Conservation (phyloP, 495 filamentous ascomycete genomes). For the Neohortaea acidophila region DNA sequence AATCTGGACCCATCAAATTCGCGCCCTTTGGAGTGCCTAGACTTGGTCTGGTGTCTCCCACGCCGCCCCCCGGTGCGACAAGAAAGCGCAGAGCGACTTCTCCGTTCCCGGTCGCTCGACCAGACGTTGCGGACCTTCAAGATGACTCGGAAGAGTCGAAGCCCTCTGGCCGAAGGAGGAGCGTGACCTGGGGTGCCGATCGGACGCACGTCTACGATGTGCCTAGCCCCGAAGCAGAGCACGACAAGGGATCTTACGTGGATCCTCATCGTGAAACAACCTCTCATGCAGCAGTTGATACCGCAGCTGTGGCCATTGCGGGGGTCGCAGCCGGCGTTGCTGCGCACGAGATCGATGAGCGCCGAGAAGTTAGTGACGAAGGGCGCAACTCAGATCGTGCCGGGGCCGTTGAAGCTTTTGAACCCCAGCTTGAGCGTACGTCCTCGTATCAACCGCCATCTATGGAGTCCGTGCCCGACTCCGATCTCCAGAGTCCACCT, state of each 20-base stretch:
- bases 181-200: constrained; percentile 29
- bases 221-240: constrained; percentile 22
- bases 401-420: too few species aligned
- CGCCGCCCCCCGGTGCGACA: constrained; percentile 17
- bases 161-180: constrained; percentile 9
- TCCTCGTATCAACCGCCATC: too few species aligned
- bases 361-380: too few species aligned
- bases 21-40: constrained; percentile 24
- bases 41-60: constrained; percentile 26
- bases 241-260: constrained; percentile 18
- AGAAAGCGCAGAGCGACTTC: neutral
- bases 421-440: too few species aligned
- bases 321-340: constrained; percentile 1
- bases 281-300: too few species aligned
- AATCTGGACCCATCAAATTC: neutral
- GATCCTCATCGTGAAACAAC: neutral
- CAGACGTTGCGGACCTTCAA: neutral
- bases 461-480: too few species aligned
- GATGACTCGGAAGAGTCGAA: neutral
- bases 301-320: neutral
- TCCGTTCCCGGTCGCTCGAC: constrained; percentile 13
- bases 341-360: neutral
- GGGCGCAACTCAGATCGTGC: too few species aligned
- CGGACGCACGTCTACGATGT: constrained; percentile 26
- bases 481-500: too few species aligned